Evolutionary conservation across 108 stramenopile genomes (phyloP).

Genomic region (Craspedostauros australis): DNA sequence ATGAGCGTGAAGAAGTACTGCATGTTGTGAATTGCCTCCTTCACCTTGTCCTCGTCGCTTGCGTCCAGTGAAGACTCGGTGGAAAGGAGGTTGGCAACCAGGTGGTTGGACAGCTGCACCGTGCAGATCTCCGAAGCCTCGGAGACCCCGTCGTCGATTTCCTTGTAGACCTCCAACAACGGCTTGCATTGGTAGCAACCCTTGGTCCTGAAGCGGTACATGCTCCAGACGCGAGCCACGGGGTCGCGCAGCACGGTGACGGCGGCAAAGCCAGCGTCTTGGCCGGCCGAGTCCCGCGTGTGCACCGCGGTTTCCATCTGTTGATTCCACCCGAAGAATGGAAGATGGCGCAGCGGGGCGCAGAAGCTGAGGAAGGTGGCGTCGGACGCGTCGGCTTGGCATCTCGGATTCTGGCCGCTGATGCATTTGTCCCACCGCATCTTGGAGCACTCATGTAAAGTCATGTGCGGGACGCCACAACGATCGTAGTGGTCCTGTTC

Average conservation of each 20-base stretch:
- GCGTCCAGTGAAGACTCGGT: slow-evolving; percentile 4
- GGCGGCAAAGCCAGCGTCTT: slow-evolving; percentile 22
- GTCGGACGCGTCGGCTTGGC: slow-evolving; percentile 4
- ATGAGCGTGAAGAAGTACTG: slow-evolving; percentile 55
- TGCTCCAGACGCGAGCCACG: slow-evolving; percentile 76
- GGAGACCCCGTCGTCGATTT: slow-evolving; percentile 31
- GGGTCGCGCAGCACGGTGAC: slow-evolving; percentile 66
- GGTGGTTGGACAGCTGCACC: slow-evolving; percentile 59
- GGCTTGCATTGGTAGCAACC: slow-evolving; percentile 55
- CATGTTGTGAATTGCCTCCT: slow-evolving; percentile 64
- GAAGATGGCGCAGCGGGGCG: slow-evolving; percentile 48
- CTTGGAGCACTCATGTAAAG: slow-evolving; percentile 28
- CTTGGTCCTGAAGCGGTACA: slow-evolving; percentile 66
- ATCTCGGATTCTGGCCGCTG: slow-evolving; percentile 4
- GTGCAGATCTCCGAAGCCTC: slow-evolving; percentile 24
- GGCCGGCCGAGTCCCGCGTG: background rate
- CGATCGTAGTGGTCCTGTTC: background rate
- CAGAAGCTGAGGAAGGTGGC: slow-evolving; percentile 59
- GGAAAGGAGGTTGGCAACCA: slow-evolving; percentile 53
- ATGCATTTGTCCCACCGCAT: slow-evolving; percentile 12
- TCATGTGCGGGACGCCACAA: slow-evolving; percentile 14
- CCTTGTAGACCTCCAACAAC: slow-evolving; percentile 49
- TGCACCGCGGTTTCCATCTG: background rate
- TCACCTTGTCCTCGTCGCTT: slow-evolving; percentile 19
- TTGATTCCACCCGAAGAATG: slow-evolving; percentile 47